These are phyloP conservation scores for Sporothrix protearum DNA, from an alignment of 2,329 filamentous ascomycete species.

Conservation along the genomic window DNA sequence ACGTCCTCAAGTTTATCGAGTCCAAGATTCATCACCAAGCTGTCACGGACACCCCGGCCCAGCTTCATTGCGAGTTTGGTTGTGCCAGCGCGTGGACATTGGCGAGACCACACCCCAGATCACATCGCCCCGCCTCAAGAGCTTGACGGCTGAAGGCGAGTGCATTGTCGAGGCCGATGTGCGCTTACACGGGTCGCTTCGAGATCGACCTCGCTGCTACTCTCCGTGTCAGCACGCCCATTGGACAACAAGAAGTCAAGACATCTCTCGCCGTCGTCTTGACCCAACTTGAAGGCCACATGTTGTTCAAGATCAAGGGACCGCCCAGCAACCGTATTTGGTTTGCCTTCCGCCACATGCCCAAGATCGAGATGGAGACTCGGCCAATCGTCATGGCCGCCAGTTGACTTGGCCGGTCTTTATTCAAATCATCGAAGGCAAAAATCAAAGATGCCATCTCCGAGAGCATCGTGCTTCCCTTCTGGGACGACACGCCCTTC, in stretches of 20 bases:
- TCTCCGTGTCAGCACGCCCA: conserved; percentile 83
- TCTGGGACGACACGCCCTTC: conserved; percentile 96
- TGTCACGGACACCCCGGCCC: conserved; percentile 86
- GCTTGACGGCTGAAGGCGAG: conserved; percentile 88
- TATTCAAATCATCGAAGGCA: conserved; percentile 85
- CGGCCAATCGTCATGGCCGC: conserved; percentile 93
- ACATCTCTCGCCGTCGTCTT: conserved; percentile 81
- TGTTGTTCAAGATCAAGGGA: conserved; percentile 83
- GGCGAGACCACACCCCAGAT: conserved; percentile 84
- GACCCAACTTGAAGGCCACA: conserved; percentile 79
- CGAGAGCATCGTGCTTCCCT: conserved; percentile 85
- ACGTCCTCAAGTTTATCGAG: conserved; percentile 74
- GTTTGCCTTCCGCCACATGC: conserved; percentile 91
- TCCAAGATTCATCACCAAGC: conserved; percentile 96
- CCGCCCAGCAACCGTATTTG: conserved; percentile 95
- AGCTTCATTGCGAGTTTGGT: conserved; percentile 81
- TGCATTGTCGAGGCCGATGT: conserved; percentile 83
- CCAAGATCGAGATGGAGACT: conserved; percentile 89
- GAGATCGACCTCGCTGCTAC: conserved; percentile 88
- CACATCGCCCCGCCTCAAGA: conserved; percentile 81
- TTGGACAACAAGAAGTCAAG: conserved; percentile 89
- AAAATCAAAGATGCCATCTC: conserved; percentile 92
- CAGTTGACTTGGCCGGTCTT: conserved; percentile 95
- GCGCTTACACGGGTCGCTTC: conserved; percentile 87
- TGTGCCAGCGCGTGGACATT: conserved; percentile 78